Evolutionary conservation across 1,284 basidiomycete species (phyloP).

Genomic region (Austroboletus novae-zelandiae): DNA sequence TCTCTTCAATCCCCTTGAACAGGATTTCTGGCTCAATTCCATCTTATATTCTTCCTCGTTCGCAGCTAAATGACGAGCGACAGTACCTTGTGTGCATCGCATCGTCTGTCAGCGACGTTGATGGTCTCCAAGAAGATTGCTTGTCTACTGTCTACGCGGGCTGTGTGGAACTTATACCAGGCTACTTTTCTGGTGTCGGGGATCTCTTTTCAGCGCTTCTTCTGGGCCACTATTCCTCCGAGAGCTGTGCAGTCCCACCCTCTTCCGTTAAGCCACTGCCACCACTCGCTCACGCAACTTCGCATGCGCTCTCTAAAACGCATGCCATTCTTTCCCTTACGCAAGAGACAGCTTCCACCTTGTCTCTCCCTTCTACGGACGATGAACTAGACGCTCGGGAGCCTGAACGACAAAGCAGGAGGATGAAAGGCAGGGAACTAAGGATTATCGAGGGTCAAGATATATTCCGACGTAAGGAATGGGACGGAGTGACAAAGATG

Average conservation of each 20-base stretch:
- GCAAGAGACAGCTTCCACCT: constrained; percentile 47
- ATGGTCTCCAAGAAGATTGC: constrained; percentile 7
- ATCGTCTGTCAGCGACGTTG: constrained; percentile 43
- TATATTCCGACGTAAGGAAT: constrained; percentile 39
- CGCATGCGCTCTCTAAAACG: constrained; percentile 78
- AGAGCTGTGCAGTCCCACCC: neutral
- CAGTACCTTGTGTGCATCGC: constrained; percentile 76
- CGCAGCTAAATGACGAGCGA: constrained; percentile 2
- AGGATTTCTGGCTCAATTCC: constrained; percentile 58
- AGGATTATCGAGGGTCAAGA: constrained; percentile 76
- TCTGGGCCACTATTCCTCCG: constrained; percentile 67
- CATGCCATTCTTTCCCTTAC: constrained; percentile 82
- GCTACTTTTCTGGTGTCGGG: constrained; percentile 96
- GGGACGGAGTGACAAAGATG: constrained; percentile 34
- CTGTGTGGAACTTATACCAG: constrained; percentile 77
- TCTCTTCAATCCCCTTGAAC: constrained; percentile 81
- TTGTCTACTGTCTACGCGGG: constrained; percentile 60
- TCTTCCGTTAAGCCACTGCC: constrained; percentile 23
- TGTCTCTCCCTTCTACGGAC: constrained; percentile 62
- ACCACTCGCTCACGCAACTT: constrained; percentile 47
- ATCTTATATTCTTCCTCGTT: constrained; percentile 34
- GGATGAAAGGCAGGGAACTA: constrained; percentile 83
- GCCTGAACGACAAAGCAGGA: constrained; percentile 59
- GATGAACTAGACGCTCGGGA: constrained; percentile 69
- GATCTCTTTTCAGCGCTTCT: constrained; percentile 96